Conservation (phyloP, 306 rosid species). For the Castanea sativa region DNA sequence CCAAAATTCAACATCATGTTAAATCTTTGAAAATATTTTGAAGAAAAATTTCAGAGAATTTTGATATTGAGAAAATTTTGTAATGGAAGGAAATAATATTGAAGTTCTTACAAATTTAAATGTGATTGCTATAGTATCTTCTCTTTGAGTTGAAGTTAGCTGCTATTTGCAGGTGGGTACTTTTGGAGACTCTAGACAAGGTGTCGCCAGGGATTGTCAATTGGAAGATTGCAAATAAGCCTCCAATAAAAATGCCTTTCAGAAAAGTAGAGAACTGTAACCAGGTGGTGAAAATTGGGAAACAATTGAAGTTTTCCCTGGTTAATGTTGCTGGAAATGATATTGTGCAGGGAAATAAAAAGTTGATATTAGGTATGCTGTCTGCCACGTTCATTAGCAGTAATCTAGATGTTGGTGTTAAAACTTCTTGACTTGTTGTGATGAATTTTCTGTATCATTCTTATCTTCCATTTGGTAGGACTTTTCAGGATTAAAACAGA, state of each 20-base stretch:
- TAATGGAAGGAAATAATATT: not conserved
- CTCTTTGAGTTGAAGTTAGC: conserved; percentile 13
- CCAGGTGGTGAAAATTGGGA: conserved; percentile 92
- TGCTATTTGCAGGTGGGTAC: conserved; percentile 71
- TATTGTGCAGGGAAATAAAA: conserved; percentile 92
- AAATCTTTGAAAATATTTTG: not conserved
- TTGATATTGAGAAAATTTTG: not conserved
- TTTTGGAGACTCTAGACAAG: conserved; percentile 85
- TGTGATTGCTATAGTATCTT: not conserved
- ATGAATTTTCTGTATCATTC: not conserved
- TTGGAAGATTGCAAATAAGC: conserved; percentile 94
- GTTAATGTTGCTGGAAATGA: conserved; percentile 97
- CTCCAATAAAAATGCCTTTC: conserved; percentile 98
- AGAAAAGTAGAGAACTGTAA: conserved; percentile 98
- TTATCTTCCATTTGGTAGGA: not conserved
- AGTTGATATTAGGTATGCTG: conserved; percentile 76
- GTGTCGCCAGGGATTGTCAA: conserved; percentile 88
- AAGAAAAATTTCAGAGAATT: not conserved
- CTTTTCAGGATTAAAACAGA: too few species aligned
- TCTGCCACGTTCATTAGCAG: not conserved
- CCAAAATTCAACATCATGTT: not conserved
- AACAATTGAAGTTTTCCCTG: conserved; percentile 82
- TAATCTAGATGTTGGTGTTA: conserved; percentile 1
- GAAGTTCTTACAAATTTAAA: not conserved
- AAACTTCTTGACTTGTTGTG: conserved; percentile 7